Conservation (phyloP, 768 basidiomycete species). For the Suillus weaverae region DNA sequence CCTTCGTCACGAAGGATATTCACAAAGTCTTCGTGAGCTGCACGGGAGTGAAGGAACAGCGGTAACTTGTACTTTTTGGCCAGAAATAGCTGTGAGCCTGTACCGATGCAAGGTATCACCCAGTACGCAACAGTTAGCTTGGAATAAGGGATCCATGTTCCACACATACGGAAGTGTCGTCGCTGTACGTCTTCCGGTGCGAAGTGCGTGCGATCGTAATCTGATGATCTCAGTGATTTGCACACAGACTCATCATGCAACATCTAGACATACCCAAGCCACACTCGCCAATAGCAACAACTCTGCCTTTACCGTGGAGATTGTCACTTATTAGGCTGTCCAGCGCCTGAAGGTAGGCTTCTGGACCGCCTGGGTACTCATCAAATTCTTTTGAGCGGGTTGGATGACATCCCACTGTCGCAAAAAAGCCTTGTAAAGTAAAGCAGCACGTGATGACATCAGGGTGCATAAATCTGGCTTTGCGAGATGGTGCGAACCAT, state of each 20-base stretch:
- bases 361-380: slow-evolving; percentile 50
- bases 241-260: background rate
- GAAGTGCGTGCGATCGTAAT: slow-evolving; percentile 76
- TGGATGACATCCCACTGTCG: slow-evolving; percentile 81
- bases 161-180: slow-evolving; percentile 57
- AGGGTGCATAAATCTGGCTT: background rate
- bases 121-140: background rate
- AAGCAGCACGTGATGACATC: background rate
- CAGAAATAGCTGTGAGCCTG: slow-evolving; percentile 57
- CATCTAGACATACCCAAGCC: slow-evolving; percentile 55
- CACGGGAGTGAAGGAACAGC: slow-evolving; percentile 78
- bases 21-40: slow-evolving; percentile 73
- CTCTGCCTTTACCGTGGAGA: slow-evolving; percentile 53
- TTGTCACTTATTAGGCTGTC: slow-evolving; percentile 52
- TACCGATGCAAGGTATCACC: background rate
- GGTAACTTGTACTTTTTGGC: slow-evolving; percentile 74
- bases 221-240: slow-evolving; percentile 33
- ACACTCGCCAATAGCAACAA: slow-evolving; percentile 77
- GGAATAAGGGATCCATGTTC: background rate
- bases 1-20: slow-evolving; percentile 64
- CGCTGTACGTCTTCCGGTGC: slow-evolving; percentile 60
- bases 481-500: slow-evolving; percentile 38
- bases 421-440: slow-evolving; percentile 51
- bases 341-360: slow-evolving; percentile 60
- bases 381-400: slow-evolving; percentile 74